A percentile compares a stretch with the other conserved stretches of the same genome.
Evolutionary conservation across 768 basidiomycete species (phyloP).

Genomic region (Grammothele lineata): DNA sequence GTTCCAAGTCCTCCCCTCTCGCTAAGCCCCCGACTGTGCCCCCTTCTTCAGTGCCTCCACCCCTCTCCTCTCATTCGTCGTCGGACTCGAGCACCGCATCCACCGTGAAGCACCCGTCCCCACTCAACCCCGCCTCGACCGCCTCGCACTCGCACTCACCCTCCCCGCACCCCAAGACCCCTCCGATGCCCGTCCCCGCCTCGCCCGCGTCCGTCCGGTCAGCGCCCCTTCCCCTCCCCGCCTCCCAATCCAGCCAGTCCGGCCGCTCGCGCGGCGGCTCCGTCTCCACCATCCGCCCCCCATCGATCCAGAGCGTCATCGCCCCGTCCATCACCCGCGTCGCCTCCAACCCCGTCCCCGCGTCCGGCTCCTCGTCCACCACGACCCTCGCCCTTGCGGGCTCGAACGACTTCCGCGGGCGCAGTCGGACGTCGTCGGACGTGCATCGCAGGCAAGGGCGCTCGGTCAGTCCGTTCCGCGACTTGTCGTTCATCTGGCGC

Average conservation of each 20-base stretch:
- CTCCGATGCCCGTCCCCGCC: too few species aligned
- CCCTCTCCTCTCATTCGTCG: neutral
- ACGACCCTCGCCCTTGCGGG: neutral
- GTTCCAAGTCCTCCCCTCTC: too few species aligned
- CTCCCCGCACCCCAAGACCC: too few species aligned
- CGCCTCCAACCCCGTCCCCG: slow-evolving; percentile 8
- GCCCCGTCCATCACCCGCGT: slow-evolving; percentile 9
- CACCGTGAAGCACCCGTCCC: neutral
- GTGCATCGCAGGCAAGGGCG: slow-evolving; percentile 3
- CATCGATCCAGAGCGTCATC: too few species aligned
- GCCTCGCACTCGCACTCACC: too few species aligned
- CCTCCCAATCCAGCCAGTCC: slow-evolving; percentile 1
- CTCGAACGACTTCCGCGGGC: slow-evolving; percentile 8
- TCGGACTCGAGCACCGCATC: neutral
- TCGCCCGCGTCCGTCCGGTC: neutral
- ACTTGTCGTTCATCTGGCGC: slow-evolving; percentile 13
- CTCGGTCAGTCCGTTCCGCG: slow-evolving; percentile 15
- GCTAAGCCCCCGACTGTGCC: too few species aligned
- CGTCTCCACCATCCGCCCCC: slow-evolving; percentile 18
- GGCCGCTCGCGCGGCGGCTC: slow-evolving; percentile 14
- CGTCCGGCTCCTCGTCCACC: slow-evolving; percentile 6
- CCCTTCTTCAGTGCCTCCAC: too few species aligned
- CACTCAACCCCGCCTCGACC: neutral
- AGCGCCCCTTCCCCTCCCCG: neutral
- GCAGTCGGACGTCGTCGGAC: slow-evolving; percentile 11